A percentile compares a stretch with the other conserved stretches of the same genome.
These are phyloP conservation scores for Malus fusca DNA, from an alignment of 306 rosid species.

Conservation along the genomic window DNA sequence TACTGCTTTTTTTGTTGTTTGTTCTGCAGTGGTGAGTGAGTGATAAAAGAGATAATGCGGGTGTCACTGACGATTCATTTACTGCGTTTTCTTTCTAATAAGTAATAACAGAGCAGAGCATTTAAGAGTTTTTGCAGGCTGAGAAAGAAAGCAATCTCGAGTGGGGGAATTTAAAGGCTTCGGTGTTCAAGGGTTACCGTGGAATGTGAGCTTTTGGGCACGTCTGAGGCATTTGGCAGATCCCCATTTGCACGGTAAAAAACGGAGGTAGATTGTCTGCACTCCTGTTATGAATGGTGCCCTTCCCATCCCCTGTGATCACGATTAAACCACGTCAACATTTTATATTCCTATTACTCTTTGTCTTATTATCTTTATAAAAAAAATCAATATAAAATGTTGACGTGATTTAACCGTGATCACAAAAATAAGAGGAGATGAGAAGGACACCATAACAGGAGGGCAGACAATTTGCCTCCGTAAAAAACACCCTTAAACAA, in stretches of 20 bases:
- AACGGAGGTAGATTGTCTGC: no score
- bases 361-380: no score
- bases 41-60: conserved; percentile 26
- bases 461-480: no score
- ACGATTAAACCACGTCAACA: no score
- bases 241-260: not conserved
- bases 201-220: conserved; percentile 41
- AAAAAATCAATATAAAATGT: no score
- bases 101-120: not conserved
- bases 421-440: no score
- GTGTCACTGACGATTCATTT: not conserved
- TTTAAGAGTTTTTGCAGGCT: not conserved
- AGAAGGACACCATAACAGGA: no score
- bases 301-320: no score
- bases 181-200: conserved; percentile 17
- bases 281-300: no score
- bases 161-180: conserved; percentile 16
- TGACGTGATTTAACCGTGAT: no score
- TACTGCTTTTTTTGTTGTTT: not conserved
- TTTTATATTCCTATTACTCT: no score
- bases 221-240: not conserved
- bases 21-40: not conserved
- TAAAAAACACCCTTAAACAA: not conserved
- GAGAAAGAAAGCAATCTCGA: not conserved
- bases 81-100: not conserved